Conservation (phyloP, 495 filamentous ascomycete species). For the Neurospora sp. region DNA sequence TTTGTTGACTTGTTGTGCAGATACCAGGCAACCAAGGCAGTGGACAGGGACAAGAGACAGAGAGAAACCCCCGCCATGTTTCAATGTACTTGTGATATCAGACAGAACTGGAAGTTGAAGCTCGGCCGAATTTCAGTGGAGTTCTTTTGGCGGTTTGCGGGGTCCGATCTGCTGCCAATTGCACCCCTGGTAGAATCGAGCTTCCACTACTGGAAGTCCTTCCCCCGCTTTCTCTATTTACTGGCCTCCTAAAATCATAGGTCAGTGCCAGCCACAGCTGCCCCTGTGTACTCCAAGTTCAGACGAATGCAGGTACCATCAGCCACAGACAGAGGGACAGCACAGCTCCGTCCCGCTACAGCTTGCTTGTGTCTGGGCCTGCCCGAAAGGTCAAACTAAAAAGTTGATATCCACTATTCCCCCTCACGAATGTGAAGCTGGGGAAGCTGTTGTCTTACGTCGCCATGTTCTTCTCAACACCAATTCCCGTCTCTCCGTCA, state of each 20-base stretch:
- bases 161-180: not conserved
- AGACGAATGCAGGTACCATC: not conserved
- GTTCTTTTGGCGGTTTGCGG: not conserved
- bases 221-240: not conserved
- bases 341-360: not conserved
- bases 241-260: not conserved
- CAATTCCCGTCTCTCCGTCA: not conserved
- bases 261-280: not conserved
- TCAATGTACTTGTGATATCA: not conserved
- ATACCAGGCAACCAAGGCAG: not conserved
- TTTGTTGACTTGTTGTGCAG: not conserved
- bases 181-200: not conserved
- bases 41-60: not conserved
- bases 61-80: not conserved
- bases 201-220: not conserved
- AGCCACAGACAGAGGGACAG: not conserved
- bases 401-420: not conserved
- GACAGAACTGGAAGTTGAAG: not conserved
- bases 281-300: not conserved
- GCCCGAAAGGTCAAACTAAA: not conserved
- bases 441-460: not conserved
- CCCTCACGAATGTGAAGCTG: not conserved
- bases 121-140: not conserved
- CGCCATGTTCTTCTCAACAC: not conserved
- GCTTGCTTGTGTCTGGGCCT: not conserved